These are phyloP conservation scores for Russula sp. DNA, from an alignment of 768 basidiomycete species.

Conservation along the genomic window DNA sequence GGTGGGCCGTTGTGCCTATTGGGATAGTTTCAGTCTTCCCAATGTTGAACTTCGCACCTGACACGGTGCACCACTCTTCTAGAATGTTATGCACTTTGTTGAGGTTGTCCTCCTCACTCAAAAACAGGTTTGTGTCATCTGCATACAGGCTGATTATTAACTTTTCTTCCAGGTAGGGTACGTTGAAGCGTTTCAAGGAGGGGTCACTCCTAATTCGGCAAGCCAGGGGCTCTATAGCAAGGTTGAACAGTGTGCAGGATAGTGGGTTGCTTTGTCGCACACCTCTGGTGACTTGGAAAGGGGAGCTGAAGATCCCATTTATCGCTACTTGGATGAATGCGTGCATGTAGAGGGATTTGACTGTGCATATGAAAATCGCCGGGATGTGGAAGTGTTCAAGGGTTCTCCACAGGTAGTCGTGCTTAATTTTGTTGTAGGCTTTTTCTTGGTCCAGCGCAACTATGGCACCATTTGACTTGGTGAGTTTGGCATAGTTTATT, in stretches of 20 bases:
- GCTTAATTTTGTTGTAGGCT: slow-evolving; percentile 16
- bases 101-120: slow-evolving; percentile 28
- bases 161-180: neutral
- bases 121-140: slow-evolving; percentile 18
- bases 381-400: neutral
- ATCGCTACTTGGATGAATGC: neutral
- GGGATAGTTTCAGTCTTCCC: slow-evolving; percentile 36
- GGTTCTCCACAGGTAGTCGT: slow-evolving; percentile 12
- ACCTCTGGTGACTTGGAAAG: neutral
- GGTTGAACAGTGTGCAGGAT: neutral
- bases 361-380: neutral
- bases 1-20: slow-evolving; percentile 24
- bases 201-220: neutral
- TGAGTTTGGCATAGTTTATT: slow-evolving; percentile 1
- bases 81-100: slow-evolving; percentile 27
- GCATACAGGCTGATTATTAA: neutral
- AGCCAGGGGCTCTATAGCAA: neutral
- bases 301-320: neutral
- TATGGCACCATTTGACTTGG: neutral
- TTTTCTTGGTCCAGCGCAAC: slow-evolving; percentile 4
- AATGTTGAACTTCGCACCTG: slow-evolving; percentile 24
- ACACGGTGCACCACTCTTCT: slow-evolving; percentile 32
- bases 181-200: neutral
- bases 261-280: neutral
- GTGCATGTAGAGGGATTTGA: neutral